A percentile compares a stretch with the other conserved stretches of the same genome.
Evolutionary conservation across 2,329 filamentous ascomycete genomes (phyloP).

Genomic region (Sporothrix humicola): DNA sequence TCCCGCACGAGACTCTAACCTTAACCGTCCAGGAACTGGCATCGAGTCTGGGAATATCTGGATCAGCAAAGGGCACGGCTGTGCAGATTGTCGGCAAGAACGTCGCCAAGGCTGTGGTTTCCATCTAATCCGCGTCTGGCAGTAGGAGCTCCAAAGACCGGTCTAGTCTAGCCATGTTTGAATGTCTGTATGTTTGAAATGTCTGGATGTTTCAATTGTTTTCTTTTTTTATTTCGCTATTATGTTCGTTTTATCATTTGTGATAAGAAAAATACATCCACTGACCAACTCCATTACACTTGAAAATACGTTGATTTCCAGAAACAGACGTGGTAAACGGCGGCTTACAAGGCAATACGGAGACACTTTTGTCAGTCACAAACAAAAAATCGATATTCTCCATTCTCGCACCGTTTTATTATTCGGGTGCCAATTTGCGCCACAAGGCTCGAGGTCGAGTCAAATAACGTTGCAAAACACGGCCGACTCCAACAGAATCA

Average conservation of each 20-base stretch:
- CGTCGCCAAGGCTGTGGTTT: conserved; percentile 30
- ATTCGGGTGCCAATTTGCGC: background rate
- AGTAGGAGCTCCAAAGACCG: background rate
- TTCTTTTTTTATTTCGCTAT: no score
- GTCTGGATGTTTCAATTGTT: no score
- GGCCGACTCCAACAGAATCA: background rate
- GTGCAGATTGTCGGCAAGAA: conserved; percentile 44
- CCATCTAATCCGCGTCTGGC: background rate
- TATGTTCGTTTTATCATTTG: no score
- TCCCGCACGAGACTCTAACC: conserved; percentile 58
- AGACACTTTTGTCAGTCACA: background rate
- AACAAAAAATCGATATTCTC: no score
- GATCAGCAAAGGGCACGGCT: conserved; percentile 19
- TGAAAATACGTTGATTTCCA: no score
- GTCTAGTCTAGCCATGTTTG: no score
- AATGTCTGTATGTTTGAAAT: no score
- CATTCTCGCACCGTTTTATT: background rate
- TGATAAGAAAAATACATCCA: no score
- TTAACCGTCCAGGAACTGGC: conserved; percentile 43
- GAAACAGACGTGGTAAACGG: background rate
- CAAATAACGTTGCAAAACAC: background rate
- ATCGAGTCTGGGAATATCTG: background rate
- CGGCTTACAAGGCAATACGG: background rate
- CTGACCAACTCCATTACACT: no score
- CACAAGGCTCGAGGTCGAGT: background rate